These are phyloP conservation scores for Candida sanyiensis DNA, from an alignment of 805 yeast species.

Conservation along the genomic window DNA sequence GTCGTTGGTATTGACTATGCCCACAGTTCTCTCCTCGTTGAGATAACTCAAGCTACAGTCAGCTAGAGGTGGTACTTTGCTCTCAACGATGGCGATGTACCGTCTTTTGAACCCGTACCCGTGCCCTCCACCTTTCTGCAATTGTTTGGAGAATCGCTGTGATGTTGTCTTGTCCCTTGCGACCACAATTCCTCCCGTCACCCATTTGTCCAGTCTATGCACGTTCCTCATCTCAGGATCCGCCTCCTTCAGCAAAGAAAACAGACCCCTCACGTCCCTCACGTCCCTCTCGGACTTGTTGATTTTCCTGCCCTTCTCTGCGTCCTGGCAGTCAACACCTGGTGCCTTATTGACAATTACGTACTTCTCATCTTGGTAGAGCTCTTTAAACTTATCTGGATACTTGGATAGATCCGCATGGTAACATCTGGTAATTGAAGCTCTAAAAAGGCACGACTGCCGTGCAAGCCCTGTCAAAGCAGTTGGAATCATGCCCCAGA, in stretches of 20 bases:
- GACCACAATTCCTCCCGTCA: constrained; percentile 36
- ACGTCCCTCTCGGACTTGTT: constrained; percentile 1
- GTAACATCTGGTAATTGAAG: neutral
- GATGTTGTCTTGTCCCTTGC: constrained; percentile 32
- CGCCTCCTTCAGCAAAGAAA: constrained; percentile 5
- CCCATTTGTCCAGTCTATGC: constrained; percentile 35
- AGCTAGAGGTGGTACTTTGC: constrained; percentile 2
- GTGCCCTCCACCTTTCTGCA: constrained; percentile 30
- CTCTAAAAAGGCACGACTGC: neutral
- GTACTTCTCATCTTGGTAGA: constrained; percentile 13
- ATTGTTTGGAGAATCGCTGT: constrained; percentile 27
- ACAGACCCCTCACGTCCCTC: constrained; percentile 12
- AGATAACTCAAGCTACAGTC: constrained; percentile 1
- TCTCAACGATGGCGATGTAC: constrained; percentile 28
- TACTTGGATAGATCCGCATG: neutral
- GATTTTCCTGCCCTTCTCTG: constrained; percentile 1
- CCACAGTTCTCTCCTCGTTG: neutral
- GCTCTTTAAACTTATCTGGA: constrained; percentile 8
- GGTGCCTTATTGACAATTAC: constrained; percentile 32
- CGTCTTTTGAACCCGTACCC: constrained; percentile 32
- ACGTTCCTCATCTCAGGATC: constrained; percentile 26
- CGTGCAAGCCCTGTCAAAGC: neutral
- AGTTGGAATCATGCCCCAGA: too few species aligned
- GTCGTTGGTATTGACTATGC: constrained; percentile 5
- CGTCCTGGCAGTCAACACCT: constrained; percentile 22